Percentiles rank a stretch among this genome's conserved stretches.
phyloP scores from a whole-genome alignment of 345 rosid genomes.

The Eucalyptus microcorys region DNA sequence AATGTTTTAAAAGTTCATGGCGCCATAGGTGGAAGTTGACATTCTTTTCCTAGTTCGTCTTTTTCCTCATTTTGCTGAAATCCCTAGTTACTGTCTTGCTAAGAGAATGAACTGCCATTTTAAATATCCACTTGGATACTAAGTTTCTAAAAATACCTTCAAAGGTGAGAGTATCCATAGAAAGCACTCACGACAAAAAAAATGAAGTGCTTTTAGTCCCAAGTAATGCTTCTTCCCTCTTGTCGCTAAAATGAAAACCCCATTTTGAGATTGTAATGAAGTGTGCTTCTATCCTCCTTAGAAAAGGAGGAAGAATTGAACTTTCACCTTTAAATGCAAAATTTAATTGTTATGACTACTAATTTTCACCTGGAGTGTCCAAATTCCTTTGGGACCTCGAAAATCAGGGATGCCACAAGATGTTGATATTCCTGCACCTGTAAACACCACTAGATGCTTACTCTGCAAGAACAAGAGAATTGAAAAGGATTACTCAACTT shows the following conservation, averaged over 20 bases:
- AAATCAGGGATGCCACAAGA: slow-evolving; percentile 98
- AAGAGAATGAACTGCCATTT: background rate
- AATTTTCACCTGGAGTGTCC: slow-evolving; percentile 80
- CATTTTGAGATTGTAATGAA: background rate
- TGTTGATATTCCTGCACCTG: slow-evolving; percentile 98
- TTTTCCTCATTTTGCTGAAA: background rate
- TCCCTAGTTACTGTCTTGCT: background rate
- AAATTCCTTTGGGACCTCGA: slow-evolving; percentile 95
- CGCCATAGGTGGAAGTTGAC: background rate
- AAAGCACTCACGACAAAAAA: background rate
- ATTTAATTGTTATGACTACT: background rate
- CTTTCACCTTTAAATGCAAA: background rate
- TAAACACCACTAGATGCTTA: slow-evolving; percentile 95
- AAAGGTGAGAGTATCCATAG: background rate
- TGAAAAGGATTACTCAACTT: slow-evolving; percentile 7
- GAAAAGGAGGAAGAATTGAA: background rate
- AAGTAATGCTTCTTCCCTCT: background rate
- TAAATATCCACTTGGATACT: background rate
- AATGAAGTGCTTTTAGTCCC: background rate
- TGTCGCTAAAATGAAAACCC: background rate
- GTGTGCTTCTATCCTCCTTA: background rate
- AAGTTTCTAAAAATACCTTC: background rate
- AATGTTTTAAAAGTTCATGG: background rate
- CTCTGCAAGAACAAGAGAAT: slow-evolving; percentile 59
- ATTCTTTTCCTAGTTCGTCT: background rate